Percentiles rank a stretch among this genome's conserved stretches.
Conservation (phyloP, 441 rosid genomes). For the Euphorbia schlechtendalii region DNA sequence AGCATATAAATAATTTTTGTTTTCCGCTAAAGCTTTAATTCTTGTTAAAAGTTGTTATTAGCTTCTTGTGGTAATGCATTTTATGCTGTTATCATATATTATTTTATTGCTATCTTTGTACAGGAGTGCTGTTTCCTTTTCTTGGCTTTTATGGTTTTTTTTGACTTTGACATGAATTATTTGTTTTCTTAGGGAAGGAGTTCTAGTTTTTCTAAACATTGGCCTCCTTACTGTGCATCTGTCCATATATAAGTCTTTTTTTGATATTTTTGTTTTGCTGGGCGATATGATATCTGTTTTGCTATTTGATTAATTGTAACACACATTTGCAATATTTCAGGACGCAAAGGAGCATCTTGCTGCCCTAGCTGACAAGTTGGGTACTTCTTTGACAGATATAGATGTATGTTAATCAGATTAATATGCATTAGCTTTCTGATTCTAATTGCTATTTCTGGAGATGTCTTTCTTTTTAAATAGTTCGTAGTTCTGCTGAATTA, state of each 20-base stretch:
- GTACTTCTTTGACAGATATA: slow-evolving; percentile 83
- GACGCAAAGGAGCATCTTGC: slow-evolving; percentile 97
- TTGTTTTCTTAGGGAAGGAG: background rate
- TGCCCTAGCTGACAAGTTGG: slow-evolving; percentile 92
- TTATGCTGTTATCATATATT: no score
- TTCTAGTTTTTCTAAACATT: background rate
- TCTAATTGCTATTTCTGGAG: slow-evolving; percentile 17
- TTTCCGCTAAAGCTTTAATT: background rate
- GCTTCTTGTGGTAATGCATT: background rate
- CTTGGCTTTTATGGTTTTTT: background rate
- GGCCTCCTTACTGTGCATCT: background rate
- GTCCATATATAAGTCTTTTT: background rate
- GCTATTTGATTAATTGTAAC: slow-evolving; percentile 6
- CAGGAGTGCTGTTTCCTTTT: background rate
- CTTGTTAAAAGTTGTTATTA: background rate
- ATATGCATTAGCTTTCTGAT: slow-evolving; percentile 16
- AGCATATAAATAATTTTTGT: no score
- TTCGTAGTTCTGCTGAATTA: background rate
- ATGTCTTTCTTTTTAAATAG: slow-evolving; percentile 10
- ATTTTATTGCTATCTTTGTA: background rate
- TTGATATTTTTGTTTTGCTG: background rate
- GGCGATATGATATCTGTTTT: background rate
- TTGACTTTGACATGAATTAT: background rate
- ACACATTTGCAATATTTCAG: slow-evolving; percentile 35
- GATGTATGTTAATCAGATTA: slow-evolving; percentile 46